Evolutionary conservation across 192 early-diverging fungal genomes (phyloP), one percentile per base, ranked within the genome.

Genomic region (Spizellomyces punctatus): DNA sequence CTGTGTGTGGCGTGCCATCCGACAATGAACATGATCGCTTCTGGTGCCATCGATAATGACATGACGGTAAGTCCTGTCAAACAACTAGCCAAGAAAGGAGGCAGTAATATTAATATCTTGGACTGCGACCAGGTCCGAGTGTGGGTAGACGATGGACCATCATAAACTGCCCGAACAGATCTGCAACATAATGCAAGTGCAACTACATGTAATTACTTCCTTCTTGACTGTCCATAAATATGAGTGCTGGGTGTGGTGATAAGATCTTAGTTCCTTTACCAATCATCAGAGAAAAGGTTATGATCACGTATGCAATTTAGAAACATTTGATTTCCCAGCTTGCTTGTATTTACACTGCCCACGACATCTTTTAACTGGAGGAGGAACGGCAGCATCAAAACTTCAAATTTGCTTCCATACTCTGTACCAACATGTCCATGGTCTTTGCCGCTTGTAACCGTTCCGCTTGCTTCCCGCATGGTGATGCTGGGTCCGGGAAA

Each of bases 1-100:
- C 77, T 99, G 47, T 86, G 92, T 52, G 90, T 99, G 22, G 90
- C 92, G 44, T 97, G 95, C 69, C 97, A 99, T 82, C 97, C 97
- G 46, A 90, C 88, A 10, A 82, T 90, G 62, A 93, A 95, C 69
- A 98, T 98, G 63, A 99, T 99, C 78, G 98, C 96, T 10, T 95
- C 94, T 8, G 93, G 93, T 14, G 86, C 93, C 6, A 92, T 98
- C 73, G 92, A 96, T 70, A 88, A 89, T 69, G 98, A 99, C 83
- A 87, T 89, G 48, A 81, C 81, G 58, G 75, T 82, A 59, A 63
- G 71, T 52, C 58, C 19, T 42, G 22, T 55, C 19, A 36, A 36
- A 36, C 27, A 22, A 42, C 19, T 16, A 2, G 10, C 2, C 50
- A 19, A 21, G 16, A 14, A n/a, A 6, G 5, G 7, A 4, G 4